These are phyloP conservation scores for Hypoxylon perforatum DNA, from an alignment of 495 filamentous ascomycete genomes.

Conservation along the genomic window DNA sequence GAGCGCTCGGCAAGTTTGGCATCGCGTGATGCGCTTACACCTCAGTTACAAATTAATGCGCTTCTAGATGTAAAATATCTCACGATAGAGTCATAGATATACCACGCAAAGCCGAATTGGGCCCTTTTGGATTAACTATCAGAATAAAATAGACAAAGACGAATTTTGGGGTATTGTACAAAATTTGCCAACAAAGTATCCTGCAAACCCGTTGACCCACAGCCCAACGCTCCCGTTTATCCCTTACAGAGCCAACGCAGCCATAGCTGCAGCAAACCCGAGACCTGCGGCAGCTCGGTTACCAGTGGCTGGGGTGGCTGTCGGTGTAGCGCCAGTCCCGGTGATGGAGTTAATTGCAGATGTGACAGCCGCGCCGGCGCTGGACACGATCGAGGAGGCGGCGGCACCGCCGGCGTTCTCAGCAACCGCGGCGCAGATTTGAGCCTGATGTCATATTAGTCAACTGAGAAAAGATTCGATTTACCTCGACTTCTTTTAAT, in stretches of 20 bases:
- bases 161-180: conserved; percentile 13
- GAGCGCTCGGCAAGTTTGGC: conserved; percentile 60
- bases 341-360: conserved; percentile 21
- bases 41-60: conserved; percentile 1
- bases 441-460: not conserved
- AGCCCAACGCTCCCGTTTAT: not conserved
- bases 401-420: conserved; percentile 10
- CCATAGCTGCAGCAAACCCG: conserved; percentile 42
- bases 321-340: conserved; percentile 17
- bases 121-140: not conserved
- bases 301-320: conserved; percentile 32
- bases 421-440: conserved; percentile 34
- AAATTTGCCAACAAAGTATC: conserved; percentile 9
- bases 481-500: no score
- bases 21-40: conserved; percentile 45
- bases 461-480: no score
- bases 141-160: conserved; percentile 14
- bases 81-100: conserved; percentile 15
- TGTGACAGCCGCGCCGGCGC: conserved; percentile 18
- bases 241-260: conserved; percentile 47
- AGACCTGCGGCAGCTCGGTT: conserved; percentile 33
- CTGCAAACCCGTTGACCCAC: not conserved
- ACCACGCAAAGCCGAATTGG: not conserved
- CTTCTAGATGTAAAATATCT: conserved; percentile 9
- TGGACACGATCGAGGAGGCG: conserved; percentile 24